Evolutionary conservation across 2,329 filamentous ascomycete genomes (phyloP), one percentile per base, ranked within the genome.

Genomic region (Scolecobasidium constrictum): DNA sequence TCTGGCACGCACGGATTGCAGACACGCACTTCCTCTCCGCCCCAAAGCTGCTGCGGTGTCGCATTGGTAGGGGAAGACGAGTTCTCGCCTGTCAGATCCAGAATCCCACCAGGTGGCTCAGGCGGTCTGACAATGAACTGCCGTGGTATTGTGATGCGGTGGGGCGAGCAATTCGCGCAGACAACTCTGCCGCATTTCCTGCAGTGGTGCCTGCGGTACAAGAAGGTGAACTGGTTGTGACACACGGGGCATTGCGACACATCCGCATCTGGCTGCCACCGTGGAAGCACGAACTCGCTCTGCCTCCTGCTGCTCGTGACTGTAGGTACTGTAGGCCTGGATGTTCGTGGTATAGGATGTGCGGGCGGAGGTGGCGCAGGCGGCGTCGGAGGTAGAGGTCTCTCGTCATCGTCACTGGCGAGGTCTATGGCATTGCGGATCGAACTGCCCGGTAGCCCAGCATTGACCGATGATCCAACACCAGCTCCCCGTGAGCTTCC

Each of bases 141-240:
- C 50, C 88, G 77, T 1, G 90, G 90, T 49, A 96, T 95, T 3
- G 85, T 94, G 56, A 96, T 96, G 47, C 87, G 78, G 61, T 96
- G 90, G 3, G 90, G 90, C 3, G 90, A 95, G 65, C 90, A 96
- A 16, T 78, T 72, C 45, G 81, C 79, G 62, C 90, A 96, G 18
- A 96, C 90, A 6, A 96, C 88, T 47, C 87, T 73, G 36, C 90
- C 90, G 58, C 90, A 96, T 74, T 94, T 95, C 51, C 81, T 77
- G 71, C 90, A 96, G 58, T 96, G 90, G 64, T 96, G 90, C 58
- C 93, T 93, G 48, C 90, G 74, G 56, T 86, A 80, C 65, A 86
- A 86, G 52, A 94, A 82, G 57, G 77, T 84, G 56, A 96, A 96
- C 38, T 79, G 75, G 1, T 75, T 75, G 41, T 70, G 68, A 57